These are phyloP conservation scores for Polychytrium aggregatum DNA, from an alignment of 192 early-diverging fungal species.

Conservation along the genomic window DNA sequence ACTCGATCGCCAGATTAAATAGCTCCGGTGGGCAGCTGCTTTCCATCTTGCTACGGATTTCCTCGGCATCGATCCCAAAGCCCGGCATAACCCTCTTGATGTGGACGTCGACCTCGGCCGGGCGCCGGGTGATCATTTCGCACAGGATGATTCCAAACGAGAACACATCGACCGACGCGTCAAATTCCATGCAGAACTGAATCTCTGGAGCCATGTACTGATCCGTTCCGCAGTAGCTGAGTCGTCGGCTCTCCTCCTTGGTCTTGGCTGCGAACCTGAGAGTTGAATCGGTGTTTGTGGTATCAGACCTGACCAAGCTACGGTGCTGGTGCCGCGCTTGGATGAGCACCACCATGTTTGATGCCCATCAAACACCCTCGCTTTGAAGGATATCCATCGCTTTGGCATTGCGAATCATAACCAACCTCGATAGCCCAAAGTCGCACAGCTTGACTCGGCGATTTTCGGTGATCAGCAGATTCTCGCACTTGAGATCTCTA, in stretches of 20 bases:
- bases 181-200: slow-evolving; percentile 26
- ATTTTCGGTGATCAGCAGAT: slow-evolving; percentile 32
- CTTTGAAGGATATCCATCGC: too few relatives aligned
- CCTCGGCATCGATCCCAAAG: slow-evolving; percentile 11
- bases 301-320: too few relatives aligned
- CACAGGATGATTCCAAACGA: slow-evolving; percentile 30
- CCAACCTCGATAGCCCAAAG: slow-evolving; percentile 24
- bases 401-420: too few relatives aligned
- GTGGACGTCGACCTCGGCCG: slow-evolving; percentile 2
- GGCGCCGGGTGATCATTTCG: slow-evolving; percentile 18
- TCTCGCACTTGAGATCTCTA: slow-evolving; percentile 30
- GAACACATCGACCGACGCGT: slow-evolving; percentile 28
- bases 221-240: slow-evolving; percentile 36
- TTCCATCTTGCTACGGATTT: too few relatives aligned
- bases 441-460: slow-evolving; percentile 32
- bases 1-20: slow-evolving; percentile 17
- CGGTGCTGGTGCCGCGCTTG: too few relatives aligned
- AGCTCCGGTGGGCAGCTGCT: slow-evolving; percentile 10
- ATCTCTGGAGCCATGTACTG: slow-evolving; percentile 40
- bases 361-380: too few relatives aligned
- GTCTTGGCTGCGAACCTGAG: slow-evolving; percentile 12
- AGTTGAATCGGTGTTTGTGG: too few relatives aligned
- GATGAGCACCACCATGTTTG: too few relatives aligned
- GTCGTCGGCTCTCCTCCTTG: too few relatives aligned
- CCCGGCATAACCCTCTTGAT: slow-evolving; percentile 10